Base-by-base conservation (phyloP, 2,329 filamentous ascomycete species). In the Orbilia quercus region DNA sequence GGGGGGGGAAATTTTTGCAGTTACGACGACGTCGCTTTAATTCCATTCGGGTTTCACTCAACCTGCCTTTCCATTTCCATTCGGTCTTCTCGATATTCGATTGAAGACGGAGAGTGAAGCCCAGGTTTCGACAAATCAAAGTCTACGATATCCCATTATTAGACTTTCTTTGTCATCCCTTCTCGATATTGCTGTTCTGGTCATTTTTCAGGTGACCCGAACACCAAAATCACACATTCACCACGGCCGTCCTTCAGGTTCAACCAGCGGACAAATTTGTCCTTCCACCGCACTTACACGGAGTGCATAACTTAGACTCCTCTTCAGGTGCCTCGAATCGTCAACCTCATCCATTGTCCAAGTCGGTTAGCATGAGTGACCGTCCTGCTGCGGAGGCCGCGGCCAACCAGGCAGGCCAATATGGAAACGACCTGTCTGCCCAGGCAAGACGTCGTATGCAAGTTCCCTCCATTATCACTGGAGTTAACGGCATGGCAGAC, bases 391-490 rank as follows among this genome's bases (percentile, higher is more conserved):
- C 91, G 23, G 95, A 91, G 51, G 92, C 92, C 76, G 95, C 91
- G 51, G 92, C 92, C 76, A 96, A 96, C 82, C 96, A 93, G 53
- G 92, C 96, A 80, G 92, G 91, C 76, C 92, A 93, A 70, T 97
- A 96, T 82, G 89, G 89, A 79, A 94, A 91, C 66, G 96, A 96
- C 82, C 85, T 92, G 77, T 86, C 87, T 78, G 91, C 91, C 74
- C 96, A 96, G 79, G 90, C 89, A 76, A 92, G 96, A 80, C 88
- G 93, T 79, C 88, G 85, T 55, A 82, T 81, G 75, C 96, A 96
- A 82, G 91, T 98, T 79, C 92, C 94, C 75, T 89, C 90, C 75
- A 96, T 98, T 83, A 97, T 97, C 82, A 97, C 95, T 20, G 89
- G 90, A 57, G 82, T 82, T 54, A 82, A 82, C 60, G 82, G 84